These are phyloP conservation scores for Amniculicola lignicola DNA, from an alignment of 495 filamentous ascomycete genomes.

Conservation along the genomic window DNA sequence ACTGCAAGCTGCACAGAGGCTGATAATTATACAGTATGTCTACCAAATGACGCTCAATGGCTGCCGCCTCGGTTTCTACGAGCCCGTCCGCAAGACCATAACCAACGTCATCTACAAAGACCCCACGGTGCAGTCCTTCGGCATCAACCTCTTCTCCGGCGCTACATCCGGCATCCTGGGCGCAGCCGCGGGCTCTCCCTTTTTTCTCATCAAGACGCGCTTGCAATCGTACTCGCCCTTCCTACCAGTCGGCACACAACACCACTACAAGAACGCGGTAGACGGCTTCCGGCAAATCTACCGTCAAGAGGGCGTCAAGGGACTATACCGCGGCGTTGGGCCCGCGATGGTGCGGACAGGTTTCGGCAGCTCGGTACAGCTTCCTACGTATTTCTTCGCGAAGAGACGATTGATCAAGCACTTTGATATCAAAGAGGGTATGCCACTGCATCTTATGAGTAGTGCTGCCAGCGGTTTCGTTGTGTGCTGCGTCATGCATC, in stretches of 20 bases:
- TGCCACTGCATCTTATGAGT: slow-evolving; percentile 82
- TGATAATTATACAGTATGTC: slow-evolving; percentile 61
- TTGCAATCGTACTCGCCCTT: slow-evolving; percentile 93
- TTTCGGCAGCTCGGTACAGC: slow-evolving; percentile 90
- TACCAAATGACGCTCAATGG: slow-evolving; percentile 97
- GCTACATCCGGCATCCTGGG: slow-evolving; percentile 85
- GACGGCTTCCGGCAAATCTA: slow-evolving; percentile 83
- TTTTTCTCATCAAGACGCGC: slow-evolving; percentile 98
- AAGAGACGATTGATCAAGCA: slow-evolving; percentile 80
- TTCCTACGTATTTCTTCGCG: slow-evolving; percentile 97
- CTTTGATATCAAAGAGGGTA: slow-evolving; percentile 84
- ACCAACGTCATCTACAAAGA: slow-evolving; percentile 63
- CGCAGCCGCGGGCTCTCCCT: slow-evolving; percentile 85
- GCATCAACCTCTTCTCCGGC: slow-evolving; percentile 88
- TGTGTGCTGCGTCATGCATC: slow-evolving; percentile 97
- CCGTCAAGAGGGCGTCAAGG: slow-evolving; percentile 67
- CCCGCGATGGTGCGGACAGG: slow-evolving; percentile 97
- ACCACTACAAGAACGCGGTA: slow-evolving; percentile 79
- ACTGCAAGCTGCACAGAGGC: background rate
- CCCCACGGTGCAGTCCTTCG: slow-evolving; percentile 69
- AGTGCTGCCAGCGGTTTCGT: slow-evolving; percentile 91
- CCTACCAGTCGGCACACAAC: slow-evolving; percentile 92
- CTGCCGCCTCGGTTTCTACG: slow-evolving; percentile 95
- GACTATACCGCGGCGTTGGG: slow-evolving; percentile 82
- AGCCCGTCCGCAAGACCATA: slow-evolving; percentile 73